Conservation (phyloP, 495 filamentous ascomycete species). For the Hypoxylon perforatum region DNA sequence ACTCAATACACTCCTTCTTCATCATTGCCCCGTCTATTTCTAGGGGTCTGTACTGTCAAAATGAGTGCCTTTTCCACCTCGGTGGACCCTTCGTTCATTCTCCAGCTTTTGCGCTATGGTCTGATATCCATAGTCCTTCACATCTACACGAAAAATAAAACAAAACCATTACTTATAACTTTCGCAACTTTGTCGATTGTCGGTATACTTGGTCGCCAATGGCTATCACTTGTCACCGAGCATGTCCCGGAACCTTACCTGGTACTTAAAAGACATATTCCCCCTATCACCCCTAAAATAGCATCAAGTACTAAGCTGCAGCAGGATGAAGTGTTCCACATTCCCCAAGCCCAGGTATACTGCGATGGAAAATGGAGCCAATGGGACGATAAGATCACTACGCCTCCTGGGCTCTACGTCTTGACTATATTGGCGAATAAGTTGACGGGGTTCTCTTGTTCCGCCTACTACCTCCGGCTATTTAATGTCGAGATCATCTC, state of each 20-base stretch:
- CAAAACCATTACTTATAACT: constrained; percentile 4
- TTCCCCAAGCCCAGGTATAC: constrained; percentile 90
- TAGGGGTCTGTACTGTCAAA: neutral
- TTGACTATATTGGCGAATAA: constrained; percentile 59
- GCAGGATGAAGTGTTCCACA: constrained; percentile 95
- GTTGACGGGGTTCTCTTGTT: constrained; percentile 52
- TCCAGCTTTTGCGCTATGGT: constrained; percentile 20
- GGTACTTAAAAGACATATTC: constrained; percentile 60
- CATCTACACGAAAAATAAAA: constrained; percentile 16
- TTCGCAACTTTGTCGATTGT: constrained; percentile 11
- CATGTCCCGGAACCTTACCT: constrained; percentile 84
- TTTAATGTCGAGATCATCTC: constrained; percentile 62
- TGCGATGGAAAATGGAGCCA: constrained; percentile 76
- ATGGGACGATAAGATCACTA: constrained; percentile 98
- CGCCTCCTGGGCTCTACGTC: constrained; percentile 85
- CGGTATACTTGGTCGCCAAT: constrained; percentile 22
- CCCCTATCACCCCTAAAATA: neutral
- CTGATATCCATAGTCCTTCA: constrained; percentile 18
- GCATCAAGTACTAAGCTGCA: constrained; percentile 29
- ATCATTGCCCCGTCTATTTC: too few species aligned
- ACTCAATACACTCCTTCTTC: neutral
- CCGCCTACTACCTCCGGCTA: constrained; percentile 58
- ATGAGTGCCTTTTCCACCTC: constrained; percentile 8
- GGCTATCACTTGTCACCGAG: constrained; percentile 55
- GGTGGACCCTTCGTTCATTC: constrained; percentile 14